Conservation (phyloP, 1,284 basidiomycete species). For the Cryptococcus sp. region DNA sequence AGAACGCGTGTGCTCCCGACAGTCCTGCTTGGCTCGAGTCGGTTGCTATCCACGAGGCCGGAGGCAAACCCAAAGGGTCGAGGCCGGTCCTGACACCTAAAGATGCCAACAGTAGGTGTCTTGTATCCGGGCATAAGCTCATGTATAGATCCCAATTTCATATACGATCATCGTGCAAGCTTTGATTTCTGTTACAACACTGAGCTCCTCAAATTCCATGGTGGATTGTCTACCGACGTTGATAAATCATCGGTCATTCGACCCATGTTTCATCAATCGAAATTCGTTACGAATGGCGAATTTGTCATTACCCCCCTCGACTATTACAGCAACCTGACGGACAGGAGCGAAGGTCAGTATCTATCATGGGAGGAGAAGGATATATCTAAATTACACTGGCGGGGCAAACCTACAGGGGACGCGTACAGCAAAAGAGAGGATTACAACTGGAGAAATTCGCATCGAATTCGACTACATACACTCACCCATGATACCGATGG, state of each 20-base stretch:
- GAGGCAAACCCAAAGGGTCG: too few species aligned
- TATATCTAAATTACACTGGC: conserved; percentile 48
- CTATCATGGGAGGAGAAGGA: conserved; percentile 44
- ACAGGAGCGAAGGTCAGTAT: conserved; percentile 18
- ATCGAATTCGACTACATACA: conserved; percentile 45
- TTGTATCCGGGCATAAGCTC: too few species aligned
- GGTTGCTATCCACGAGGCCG: too few species aligned
- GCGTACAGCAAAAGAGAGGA: conserved; percentile 31
- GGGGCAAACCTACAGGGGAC: conserved; percentile 48
- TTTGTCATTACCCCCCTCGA: conserved; percentile 45
- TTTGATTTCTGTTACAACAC: conserved; percentile 41
- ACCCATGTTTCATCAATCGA: conserved; percentile 47
- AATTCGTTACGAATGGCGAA: conserved; percentile 34
- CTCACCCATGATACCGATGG: too few species aligned
- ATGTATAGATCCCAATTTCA: too few species aligned
- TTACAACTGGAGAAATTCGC: conserved; percentile 40
- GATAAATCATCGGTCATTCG: conserved; percentile 33
- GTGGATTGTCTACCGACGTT: conserved; percentile 38
- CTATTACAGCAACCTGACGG: conserved; percentile 37
- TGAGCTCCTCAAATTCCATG: conserved; percentile 30
- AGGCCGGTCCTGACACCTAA: too few species aligned
- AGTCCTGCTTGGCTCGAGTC: too few species aligned
- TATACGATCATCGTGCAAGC: conserved; percentile 30
- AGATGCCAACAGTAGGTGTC: too few species aligned
- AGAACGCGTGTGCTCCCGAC: too few species aligned